Conservation (phyloP, 352 stramenopile genomes). For the Phytophthora pseudosyringae region DNA sequence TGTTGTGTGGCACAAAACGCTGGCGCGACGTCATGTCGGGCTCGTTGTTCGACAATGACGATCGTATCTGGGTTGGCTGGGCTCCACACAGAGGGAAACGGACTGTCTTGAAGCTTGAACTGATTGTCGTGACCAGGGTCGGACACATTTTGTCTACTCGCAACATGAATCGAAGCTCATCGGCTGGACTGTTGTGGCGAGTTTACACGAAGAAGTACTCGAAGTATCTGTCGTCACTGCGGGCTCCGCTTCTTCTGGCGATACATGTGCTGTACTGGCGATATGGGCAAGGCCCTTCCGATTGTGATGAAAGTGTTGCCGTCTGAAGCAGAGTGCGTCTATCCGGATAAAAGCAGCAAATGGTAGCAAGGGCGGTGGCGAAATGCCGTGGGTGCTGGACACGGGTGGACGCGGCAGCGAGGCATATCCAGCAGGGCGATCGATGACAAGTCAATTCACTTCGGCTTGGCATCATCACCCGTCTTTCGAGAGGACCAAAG, state of each 20-base stretch:
- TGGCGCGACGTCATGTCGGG: not conserved
- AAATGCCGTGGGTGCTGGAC: not conserved
- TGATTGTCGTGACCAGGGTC: not conserved
- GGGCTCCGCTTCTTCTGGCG: not conserved
- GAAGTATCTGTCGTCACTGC: not conserved
- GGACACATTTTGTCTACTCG: not conserved
- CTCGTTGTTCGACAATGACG: conserved; percentile 6
- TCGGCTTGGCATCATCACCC: no score
- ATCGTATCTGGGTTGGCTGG: not conserved
- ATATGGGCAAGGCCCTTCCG: no score
- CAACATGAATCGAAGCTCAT: not conserved
- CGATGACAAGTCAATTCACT: not conserved
- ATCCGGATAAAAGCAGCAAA: not conserved
- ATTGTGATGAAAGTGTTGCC: not conserved
- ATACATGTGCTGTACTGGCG: not conserved
- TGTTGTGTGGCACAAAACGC: not conserved
- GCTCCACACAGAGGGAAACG: not conserved
- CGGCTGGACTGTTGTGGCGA: not conserved
- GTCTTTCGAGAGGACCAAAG: no score
- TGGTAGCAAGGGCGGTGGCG: not conserved
- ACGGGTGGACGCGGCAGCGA: not conserved
- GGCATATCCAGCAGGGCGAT: no score
- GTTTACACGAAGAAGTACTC: not conserved
- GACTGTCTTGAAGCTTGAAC: not conserved
- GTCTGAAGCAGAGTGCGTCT: not conserved